Evolutionary conservation across 768 basidiomycete genomes (phyloP).

Genomic region (Lactifluus piperatus): DNA sequence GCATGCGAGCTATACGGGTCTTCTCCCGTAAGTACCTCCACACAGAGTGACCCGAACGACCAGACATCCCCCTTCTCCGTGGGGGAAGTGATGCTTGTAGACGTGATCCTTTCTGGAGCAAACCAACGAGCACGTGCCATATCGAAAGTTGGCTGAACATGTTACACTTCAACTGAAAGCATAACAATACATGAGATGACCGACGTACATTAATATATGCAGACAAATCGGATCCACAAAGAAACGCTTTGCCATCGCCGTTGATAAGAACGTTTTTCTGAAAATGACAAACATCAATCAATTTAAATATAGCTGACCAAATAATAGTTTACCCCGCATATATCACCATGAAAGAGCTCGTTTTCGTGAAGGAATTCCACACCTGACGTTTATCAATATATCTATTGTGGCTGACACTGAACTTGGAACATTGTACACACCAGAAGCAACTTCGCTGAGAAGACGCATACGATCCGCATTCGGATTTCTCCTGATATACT

Average conservation of each 20-base stretch:
- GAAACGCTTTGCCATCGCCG: conserved; percentile 30
- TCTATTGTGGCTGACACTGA: neutral
- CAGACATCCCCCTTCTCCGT: conserved; percentile 6
- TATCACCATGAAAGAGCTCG: conserved; percentile 18
- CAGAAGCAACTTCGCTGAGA: conserved; percentile 32
- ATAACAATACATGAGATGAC: neutral
- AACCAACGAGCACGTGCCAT: conserved; percentile 5
- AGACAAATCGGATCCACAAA: conserved; percentile 41
- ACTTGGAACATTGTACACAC: conserved; percentile 20
- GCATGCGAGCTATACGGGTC: neutral
- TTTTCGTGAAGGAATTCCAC: conserved; percentile 17
- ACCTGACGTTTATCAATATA: conserved; percentile 8
- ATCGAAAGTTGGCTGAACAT: conserved; percentile 25
- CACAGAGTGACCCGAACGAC: conserved; percentile 13
- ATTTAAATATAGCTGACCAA: neutral
- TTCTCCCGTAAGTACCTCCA: conserved; percentile 7
- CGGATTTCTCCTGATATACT: conserved; percentile 29
- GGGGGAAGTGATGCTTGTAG: neutral
- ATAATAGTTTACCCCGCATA: conserved; percentile 19
- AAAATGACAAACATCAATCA: neutral
- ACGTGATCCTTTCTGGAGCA: conserved; percentile 8
- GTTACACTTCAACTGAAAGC: neutral
- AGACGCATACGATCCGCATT: conserved; percentile 31
- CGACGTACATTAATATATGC: neutral
- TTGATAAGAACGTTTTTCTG: conserved; percentile 40